Evolutionary conservation across 306 rosid genomes (phyloP).

Genomic region (Trichosanthes truncata): DNA sequence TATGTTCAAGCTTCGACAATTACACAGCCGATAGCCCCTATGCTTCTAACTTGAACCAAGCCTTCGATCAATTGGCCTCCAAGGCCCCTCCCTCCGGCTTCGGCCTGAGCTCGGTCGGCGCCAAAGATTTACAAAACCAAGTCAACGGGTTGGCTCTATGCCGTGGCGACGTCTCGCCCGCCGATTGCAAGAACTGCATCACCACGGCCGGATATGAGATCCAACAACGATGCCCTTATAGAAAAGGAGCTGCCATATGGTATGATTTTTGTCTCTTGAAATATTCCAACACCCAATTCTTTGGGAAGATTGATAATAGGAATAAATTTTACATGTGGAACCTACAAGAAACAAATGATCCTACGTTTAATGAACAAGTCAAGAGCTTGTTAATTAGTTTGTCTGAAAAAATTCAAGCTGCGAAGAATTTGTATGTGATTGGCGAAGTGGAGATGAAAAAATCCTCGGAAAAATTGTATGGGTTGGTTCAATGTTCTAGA

Average conservation of each 20-base stretch:
- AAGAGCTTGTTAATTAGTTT: conserved; percentile 18
- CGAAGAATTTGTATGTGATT: conserved; percentile 9
- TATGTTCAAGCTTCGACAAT: conserved; percentile 38
- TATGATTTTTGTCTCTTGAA: conserved; percentile 27
- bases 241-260: conserved; percentile 29
- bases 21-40: conserved; percentile 29
- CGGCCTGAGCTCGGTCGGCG: conserved; percentile 10
- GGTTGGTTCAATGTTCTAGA: conserved; percentile 28
- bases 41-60: conserved; percentile 16
- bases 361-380: conserved; percentile 13
- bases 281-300: conserved; percentile 21
- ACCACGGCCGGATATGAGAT: conserved; percentile 17
- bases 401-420: conserved; percentile 2
- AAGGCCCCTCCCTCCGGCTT: conserved; percentile 23
- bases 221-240: conserved; percentile 18
- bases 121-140: conserved; percentile 9
- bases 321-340: conserved; percentile 30
- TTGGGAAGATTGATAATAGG: conserved; percentile 21
- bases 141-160: conserved; percentile 30
- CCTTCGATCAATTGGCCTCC: conserved; percentile 14
- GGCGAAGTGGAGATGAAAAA: conserved; percentile 17
- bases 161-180: conserved; percentile 22
- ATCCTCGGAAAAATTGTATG: conserved; percentile 11
- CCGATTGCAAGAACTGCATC: conserved; percentile 19
- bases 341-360: conserved; percentile 8